These are phyloP conservation scores for Coemansia sp. DNA, from an alignment of 192 early-diverging fungal species.

Conservation along the genomic window DNA sequence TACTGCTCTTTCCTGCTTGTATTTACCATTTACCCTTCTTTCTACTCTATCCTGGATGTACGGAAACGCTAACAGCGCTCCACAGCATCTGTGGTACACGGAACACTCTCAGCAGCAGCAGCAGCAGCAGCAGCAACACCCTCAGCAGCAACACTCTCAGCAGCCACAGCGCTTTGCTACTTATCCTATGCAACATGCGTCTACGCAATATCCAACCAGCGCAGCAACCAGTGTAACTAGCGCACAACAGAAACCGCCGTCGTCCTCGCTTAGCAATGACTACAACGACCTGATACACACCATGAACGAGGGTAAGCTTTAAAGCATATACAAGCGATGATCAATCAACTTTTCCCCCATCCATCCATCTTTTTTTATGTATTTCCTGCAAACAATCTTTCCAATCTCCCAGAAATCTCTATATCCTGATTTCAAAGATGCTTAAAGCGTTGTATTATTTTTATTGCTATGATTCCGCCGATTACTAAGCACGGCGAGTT, in stretches of 20 bases:
- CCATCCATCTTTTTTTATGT: neutral
- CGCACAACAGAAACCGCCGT: neutral
- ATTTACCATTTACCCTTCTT: neutral
- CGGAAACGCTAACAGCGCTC: neutral
- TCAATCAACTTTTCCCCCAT: neutral
- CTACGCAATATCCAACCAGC: neutral
- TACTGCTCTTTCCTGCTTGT: neutral
- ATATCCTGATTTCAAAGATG: neutral
- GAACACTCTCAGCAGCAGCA: constrained; percentile 9
- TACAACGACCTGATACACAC: constrained; percentile 21
- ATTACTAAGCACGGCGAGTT: too few species aligned
- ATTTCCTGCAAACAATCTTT: too few species aligned
- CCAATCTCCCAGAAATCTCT: neutral
- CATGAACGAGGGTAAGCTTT: constrained; percentile 28
- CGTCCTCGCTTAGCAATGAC: neutral
- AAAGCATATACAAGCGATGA: too few species aligned
- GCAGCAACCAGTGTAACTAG: neutral
- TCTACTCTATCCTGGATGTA: constrained; percentile 4
- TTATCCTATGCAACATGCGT: neutral
- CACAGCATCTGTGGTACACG: constrained; percentile 4
- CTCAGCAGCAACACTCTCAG: constrained; percentile 11
- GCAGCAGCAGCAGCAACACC: constrained; percentile 6
- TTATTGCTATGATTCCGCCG: too few species aligned
- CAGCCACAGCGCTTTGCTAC: neutral
- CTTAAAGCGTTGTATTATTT: too few species aligned